Percentiles rank a stretch among this genome's conserved stretches.
Conservation (phyloP, 2,329 filamentous ascomycete genomes). For the Elsinoe necatrix region DNA sequence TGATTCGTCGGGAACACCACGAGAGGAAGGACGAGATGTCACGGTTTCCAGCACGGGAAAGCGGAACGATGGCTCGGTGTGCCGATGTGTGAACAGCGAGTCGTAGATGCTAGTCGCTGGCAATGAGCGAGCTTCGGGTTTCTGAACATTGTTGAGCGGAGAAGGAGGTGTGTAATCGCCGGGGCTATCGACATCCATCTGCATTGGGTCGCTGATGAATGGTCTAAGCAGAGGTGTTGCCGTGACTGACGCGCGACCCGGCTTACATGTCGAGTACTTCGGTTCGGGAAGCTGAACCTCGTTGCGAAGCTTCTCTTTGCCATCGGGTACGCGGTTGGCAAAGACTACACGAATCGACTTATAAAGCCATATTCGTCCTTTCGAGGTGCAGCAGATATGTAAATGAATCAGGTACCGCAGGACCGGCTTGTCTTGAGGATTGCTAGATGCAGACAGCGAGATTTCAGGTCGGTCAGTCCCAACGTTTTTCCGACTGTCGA, state of each 20-base stretch:
- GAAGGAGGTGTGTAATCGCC: conserved; percentile 24
- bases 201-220: conserved; percentile 22
- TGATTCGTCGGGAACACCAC: not conserved
- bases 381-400: conserved; percentile 81
- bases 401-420: conserved; percentile 86
- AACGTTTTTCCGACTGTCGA: conserved; percentile 38
- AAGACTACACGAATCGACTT: conserved; percentile 91
- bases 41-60: conserved; percentile 13
- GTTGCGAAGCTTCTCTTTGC: conserved; percentile 83
- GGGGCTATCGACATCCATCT: conserved; percentile 25
- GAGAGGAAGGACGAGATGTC: not conserved
- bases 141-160: conserved; percentile 18
- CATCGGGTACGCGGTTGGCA: conserved; percentile 90
- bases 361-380: conserved; percentile 80
- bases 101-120: conserved; percentile 16
- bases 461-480: conserved; percentile 49
- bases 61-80: conserved; percentile 8
- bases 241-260: conserved; percentile 31
- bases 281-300: conserved; percentile 87
- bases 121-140: conserved; percentile 17
- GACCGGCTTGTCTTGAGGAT: conserved; percentile 57
- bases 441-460: conserved; percentile 40
- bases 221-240: conserved; percentile 26
- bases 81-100: conserved; percentile 3
- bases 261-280: conserved; percentile 75